Base-by-base conservation (phyloP, 495 filamentous ascomycete genomes). In the Tetracladium marchalianum region DNA sequence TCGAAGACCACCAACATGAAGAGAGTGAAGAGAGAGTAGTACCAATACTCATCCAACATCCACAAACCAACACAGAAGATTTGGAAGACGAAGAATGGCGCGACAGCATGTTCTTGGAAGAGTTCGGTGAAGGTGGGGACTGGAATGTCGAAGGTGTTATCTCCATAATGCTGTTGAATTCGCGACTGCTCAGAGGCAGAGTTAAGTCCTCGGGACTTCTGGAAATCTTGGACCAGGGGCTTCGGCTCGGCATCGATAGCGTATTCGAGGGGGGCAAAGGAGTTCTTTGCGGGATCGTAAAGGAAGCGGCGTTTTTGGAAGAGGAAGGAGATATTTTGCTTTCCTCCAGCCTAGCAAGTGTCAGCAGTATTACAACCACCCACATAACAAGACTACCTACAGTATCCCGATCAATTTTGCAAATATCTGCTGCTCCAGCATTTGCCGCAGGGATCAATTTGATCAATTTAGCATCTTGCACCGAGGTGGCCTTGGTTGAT, bases 21-120 rank as follows among this genome's bases (percentile, higher is more conserved):
- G 16, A 97, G 80, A 1, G 92, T 97, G 60, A 99, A 99, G 11
- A 99, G 75, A 49, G 92, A 99, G 64, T 97, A 99, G 68, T 99
- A 99, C 92, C 92, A 99, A 67, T 96, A 97, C 67, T 99, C 92
- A 63, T 99, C 92, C 63, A 99, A 63, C 82, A 96, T 87, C 92
- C 92, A 99, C 49, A 99, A 69, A 22, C 93, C 92, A 46, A 99
- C 92, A 53, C 93, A 97, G 71, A 99, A 99, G 35, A 99, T 71
- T 69, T 99, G 92, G 67, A 99, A 99, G 42, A 99, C 88, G 64
- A 99, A 99, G 75, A 99, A 99, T 11, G 92, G 92, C 27, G 92
- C 92, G 31, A 99, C 92, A 17, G 92, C 90, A 67, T 99, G 92
- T 64, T 99, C 93, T 66, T 92, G 82, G 76, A 94, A 99, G 41